These are phyloP conservation scores for Colletotrichum filicis DNA, from an alignment of 2,329 filamentous ascomycete species.

Conservation along the genomic window DNA sequence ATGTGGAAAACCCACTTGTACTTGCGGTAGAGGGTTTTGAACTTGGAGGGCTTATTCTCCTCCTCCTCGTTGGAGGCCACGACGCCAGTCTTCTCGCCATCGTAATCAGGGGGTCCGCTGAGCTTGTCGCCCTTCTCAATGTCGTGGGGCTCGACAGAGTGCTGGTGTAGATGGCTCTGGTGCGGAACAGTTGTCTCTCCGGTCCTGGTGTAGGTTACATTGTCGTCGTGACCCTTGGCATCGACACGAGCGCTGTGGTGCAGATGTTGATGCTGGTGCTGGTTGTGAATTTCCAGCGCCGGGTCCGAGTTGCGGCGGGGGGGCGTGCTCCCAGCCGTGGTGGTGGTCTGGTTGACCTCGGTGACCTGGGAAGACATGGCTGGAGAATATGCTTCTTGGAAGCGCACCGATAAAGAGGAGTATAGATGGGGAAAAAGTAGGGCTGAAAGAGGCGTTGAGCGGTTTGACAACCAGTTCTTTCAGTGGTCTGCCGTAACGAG, in stretches of 20 bases:
- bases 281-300: conserved; percentile 50
- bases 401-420: neutral
- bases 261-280: conserved; percentile 56
- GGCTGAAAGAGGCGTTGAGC: conserved; percentile 3
- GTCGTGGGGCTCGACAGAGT: conserved; percentile 38
- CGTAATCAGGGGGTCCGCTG: conserved; percentile 48
- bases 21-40: conserved; percentile 54
- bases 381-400: conserved; percentile 9
- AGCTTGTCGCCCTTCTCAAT: conserved; percentile 40
- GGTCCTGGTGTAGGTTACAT: conserved; percentile 60
- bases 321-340: conserved; percentile 22
- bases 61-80: conserved; percentile 42
- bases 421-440: neutral
- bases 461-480: conserved; percentile 2
- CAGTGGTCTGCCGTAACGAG: neutral
- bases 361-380: conserved; percentile 31
- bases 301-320: conserved; percentile 45
- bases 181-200: conserved; percentile 50
- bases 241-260: conserved; percentile 52
- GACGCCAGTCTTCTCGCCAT: conserved; percentile 51
- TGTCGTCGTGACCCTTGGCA: conserved; percentile 48
- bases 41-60: conserved; percentile 38
- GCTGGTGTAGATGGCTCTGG: conserved; percentile 45
- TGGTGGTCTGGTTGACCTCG: conserved; percentile 24
- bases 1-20: conserved; percentile 59